These are phyloP conservation scores for Metschnikowia kofuensis DNA, from an alignment of 805 yeast species.

Conservation along the genomic window DNA sequence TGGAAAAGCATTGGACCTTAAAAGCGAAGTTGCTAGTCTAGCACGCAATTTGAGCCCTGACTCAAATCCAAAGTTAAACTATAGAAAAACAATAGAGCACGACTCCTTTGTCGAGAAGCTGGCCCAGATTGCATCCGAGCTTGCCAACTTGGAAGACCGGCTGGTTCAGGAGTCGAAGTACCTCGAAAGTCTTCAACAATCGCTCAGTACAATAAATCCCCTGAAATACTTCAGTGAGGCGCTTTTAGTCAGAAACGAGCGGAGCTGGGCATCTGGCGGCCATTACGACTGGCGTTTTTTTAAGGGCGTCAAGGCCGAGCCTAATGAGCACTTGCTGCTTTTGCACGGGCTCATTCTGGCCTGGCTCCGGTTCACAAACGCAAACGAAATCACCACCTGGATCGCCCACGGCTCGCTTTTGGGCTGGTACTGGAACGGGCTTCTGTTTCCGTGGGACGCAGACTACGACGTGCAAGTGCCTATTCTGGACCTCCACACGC, in stretches of 20 bases:
- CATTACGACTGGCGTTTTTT: constrained; percentile 31
- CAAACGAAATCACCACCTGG: constrained; percentile 25
- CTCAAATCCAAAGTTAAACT: constrained; percentile 18
- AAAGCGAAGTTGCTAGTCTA: constrained; percentile 19
- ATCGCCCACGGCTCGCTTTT: constrained; percentile 28
- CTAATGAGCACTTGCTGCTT: constrained; percentile 16
- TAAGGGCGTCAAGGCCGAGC: constrained; percentile 17
- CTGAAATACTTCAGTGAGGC: constrained; percentile 45
- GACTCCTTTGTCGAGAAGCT: constrained; percentile 27
- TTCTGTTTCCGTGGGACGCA: constrained; percentile 28
- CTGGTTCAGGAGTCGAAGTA: constrained; percentile 11
- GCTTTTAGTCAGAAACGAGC: constrained; percentile 9
- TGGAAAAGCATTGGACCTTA: background rate
- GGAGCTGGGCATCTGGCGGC: constrained; percentile 17
- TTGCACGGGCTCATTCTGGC: constrained; percentile 24
- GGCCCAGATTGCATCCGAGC: constrained; percentile 16
- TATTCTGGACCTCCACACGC: constrained; percentile 22
- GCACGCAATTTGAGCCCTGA: constrained; percentile 9
- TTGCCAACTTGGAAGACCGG: constrained; percentile 8
- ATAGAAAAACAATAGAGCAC: constrained; percentile 23
- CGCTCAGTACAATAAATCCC: constrained; percentile 13
- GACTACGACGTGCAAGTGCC: constrained; percentile 31
- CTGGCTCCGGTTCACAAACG: constrained; percentile 26
- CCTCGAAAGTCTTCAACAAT: constrained; percentile 13
- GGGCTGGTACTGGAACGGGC: constrained; percentile 30